A percentile compares a stretch with the other conserved stretches of the same genome.
phyloP scores from a whole-genome alignment of 164 flowering plant species.

The Magnolia kwangsiensis region DNA sequence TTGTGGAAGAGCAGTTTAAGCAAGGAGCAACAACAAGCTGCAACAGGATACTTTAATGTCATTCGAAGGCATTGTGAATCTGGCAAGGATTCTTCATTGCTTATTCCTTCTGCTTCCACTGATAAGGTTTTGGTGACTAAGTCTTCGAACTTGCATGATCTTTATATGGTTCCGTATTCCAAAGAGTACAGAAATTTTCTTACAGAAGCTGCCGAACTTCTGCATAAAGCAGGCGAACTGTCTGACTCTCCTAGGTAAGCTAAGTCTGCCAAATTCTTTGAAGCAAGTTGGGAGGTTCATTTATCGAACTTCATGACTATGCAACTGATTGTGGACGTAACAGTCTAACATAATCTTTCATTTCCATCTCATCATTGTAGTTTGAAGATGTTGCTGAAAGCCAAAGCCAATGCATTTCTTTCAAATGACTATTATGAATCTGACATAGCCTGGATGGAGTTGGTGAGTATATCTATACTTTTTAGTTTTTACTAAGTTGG shows the following conservation, averaged over 20 bases:
- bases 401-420: conserved; percentile 86
- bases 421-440: conserved; percentile 94
- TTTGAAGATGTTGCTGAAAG: conserved; percentile 75
- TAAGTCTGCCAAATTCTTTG: not conserved
- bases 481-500: not conserved
- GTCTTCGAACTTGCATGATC: conserved; percentile 28
- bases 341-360: not conserved
- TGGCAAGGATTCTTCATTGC: conserved; percentile 29
- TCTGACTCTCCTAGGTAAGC: conserved; percentile 67
- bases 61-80: conserved; percentile 66
- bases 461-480: conserved; percentile 52
- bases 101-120: conserved; percentile 9
- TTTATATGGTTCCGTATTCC: conserved; percentile 64
- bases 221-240: conserved; percentile 76
- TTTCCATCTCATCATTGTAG: conserved; percentile 32
- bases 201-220: conserved; percentile 61
- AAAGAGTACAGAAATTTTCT: conserved; percentile 58
- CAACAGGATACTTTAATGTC: conserved; percentile 70
- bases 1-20: conserved; percentile 62
- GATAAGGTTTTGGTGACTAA: conserved; percentile 15
- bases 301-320: not conserved
- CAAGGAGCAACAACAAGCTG: conserved; percentile 52
- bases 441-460: conserved; percentile 95
- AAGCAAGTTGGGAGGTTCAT: not conserved
- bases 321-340: not conserved